Percentiles rank a stretch among this genome's conserved stretches.
phyloP scores from a whole-genome alignment of 371 early-diverging fungal genomes.

The Mucor racemosus region DNA sequence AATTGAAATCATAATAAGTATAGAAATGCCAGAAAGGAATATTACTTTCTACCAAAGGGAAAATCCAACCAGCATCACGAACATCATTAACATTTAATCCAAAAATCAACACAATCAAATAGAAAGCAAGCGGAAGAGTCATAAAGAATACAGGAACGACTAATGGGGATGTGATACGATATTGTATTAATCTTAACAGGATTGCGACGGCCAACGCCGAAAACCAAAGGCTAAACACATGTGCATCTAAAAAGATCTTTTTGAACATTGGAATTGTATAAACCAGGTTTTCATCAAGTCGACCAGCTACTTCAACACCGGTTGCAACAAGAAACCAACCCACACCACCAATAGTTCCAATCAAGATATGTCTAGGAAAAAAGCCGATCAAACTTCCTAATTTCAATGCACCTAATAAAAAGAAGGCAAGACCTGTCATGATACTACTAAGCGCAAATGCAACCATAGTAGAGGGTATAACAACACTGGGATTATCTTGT shows the following conservation, averaged over 20 bases:
- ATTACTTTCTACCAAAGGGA: slow-evolving; percentile 71
- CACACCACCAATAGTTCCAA: slow-evolving; percentile 95
- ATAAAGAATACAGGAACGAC: slow-evolving; percentile 89
- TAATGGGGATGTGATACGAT: slow-evolving; percentile 61
- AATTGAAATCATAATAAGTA: slow-evolving; percentile 73
- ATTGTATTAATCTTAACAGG: slow-evolving; percentile 59
- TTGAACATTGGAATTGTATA: slow-evolving; percentile 61
- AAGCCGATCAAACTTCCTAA: slow-evolving; percentile 85
- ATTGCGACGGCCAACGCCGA: slow-evolving; percentile 76
- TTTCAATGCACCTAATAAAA: slow-evolving; percentile 83
- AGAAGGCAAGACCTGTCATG: slow-evolving; percentile 88
- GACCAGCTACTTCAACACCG: slow-evolving; percentile 88
- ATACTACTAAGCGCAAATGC: slow-evolving; percentile 86
- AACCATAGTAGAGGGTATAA: slow-evolving; percentile 89
- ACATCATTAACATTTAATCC: slow-evolving; percentile 70
- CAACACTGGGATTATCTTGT: slow-evolving; percentile 59
- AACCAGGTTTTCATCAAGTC: slow-evolving; percentile 56
- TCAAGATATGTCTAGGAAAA: slow-evolving; percentile 95
- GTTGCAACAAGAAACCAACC: slow-evolving; percentile 94
- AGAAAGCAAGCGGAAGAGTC: slow-evolving; percentile 81
- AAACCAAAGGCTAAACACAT: slow-evolving; percentile 79
- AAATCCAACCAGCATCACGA: slow-evolving; percentile 86
- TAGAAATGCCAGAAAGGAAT: slow-evolving; percentile 89
- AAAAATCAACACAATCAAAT: slow-evolving; percentile 60
- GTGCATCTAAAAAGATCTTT: slow-evolving; percentile 59